Conservation (phyloP, 2,329 filamentous ascomycete genomes). For the Annulohypoxylon truncatum region DNA sequence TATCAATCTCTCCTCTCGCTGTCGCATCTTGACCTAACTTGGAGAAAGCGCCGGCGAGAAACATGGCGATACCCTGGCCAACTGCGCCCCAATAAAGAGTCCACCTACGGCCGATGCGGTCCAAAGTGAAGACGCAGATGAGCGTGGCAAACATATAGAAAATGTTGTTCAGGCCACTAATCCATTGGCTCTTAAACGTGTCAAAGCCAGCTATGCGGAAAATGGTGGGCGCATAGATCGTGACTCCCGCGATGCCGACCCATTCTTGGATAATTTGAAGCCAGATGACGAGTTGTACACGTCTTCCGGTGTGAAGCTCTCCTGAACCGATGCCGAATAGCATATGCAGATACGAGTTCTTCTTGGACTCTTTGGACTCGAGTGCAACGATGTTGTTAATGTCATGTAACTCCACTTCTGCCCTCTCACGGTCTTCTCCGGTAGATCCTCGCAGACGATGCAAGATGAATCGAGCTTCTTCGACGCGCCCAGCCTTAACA, state of each 20-base stretch:
- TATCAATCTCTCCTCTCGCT: conserved; percentile 57
- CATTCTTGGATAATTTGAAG: conserved; percentile 78
- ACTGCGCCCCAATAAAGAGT: conserved; percentile 76
- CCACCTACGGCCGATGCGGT: conserved; percentile 75
- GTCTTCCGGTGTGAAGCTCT: conserved; percentile 73
- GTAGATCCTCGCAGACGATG: conserved; percentile 70
- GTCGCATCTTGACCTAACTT: conserved; percentile 63
- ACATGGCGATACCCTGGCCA: conserved; percentile 74
- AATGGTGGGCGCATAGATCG: conserved; percentile 68
- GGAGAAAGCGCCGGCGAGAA: conserved; percentile 72
- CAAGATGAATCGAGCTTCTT: conserved; percentile 75
- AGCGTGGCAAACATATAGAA: conserved; percentile 72
- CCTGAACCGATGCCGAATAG: conserved; percentile 73
- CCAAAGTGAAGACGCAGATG: conserved; percentile 76
- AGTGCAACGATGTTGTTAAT: conserved; percentile 72
- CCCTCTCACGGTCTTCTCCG: conserved; percentile 62
- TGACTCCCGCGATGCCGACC: conserved; percentile 77
- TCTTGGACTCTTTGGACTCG: conserved; percentile 69
- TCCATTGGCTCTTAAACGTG: conserved; percentile 70
- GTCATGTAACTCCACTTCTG: conserved; percentile 74
- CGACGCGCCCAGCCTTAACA: conserved; percentile 71
- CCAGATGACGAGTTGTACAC: conserved; percentile 78
- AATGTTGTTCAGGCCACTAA: conserved; percentile 66
- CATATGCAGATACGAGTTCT: conserved; percentile 73
- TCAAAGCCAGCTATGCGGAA: conserved; percentile 76